Conservation (phyloP, 805 yeast species). For the Cephaloascus albidus region DNA sequence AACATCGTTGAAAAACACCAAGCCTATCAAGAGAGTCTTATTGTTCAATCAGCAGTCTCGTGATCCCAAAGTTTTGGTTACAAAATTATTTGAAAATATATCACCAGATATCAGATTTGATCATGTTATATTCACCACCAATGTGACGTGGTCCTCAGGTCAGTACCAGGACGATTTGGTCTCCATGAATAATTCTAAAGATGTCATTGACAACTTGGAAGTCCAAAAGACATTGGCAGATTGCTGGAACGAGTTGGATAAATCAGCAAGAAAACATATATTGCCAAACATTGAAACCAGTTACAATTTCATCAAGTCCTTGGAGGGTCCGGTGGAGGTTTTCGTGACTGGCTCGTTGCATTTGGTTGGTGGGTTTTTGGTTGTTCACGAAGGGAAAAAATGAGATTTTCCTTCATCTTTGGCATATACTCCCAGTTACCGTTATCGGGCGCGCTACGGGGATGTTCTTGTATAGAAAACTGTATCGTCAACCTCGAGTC, state of each 20-base stretch:
- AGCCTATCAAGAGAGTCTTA: constrained; percentile 34
- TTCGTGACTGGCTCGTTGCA: constrained; percentile 93
- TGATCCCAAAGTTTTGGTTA: constrained; percentile 62
- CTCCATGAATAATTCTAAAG: constrained; percentile 75
- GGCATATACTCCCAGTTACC: no score
- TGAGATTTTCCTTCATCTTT: no score
- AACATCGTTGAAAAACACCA: constrained; percentile 16
- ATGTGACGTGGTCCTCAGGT: constrained; percentile 85
- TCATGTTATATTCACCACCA: constrained; percentile 79
- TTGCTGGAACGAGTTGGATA: constrained; percentile 54
- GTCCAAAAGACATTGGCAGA: constrained; percentile 73
- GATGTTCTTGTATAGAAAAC: no score
- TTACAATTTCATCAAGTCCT: constrained; percentile 39
- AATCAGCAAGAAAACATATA: constrained; percentile 35
- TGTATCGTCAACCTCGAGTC: no score
- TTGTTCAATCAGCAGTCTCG: constrained; percentile 93
- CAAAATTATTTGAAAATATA: constrained; percentile 36
- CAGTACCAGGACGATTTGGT: constrained; percentile 72
- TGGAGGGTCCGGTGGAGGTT: constrained; percentile 50
- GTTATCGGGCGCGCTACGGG: no score
- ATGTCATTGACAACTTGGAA: constrained; percentile 65
- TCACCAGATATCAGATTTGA: constrained; percentile 44
- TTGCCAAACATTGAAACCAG: constrained; percentile 73
- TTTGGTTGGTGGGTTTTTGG: constrained; percentile 87
- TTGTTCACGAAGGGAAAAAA: constrained; percentile 62